Evolutionary conservation across 768 basidiomycete species (phyloP), one percentile per base, ranked within the genome.

Genomic region (Lactarius hatsudake): DNA sequence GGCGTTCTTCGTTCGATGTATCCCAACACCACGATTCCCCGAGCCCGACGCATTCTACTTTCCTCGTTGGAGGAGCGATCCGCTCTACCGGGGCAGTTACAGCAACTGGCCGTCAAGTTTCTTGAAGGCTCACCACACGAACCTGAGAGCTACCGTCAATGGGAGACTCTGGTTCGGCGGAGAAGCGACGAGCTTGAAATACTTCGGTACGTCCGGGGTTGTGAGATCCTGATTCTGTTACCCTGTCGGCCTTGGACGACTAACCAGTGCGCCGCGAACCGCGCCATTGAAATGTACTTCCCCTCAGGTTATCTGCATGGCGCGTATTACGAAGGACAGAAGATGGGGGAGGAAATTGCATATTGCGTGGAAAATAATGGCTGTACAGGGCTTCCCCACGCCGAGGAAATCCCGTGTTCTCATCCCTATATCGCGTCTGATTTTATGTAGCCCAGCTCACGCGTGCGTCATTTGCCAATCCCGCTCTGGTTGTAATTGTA

Each of bases 101-200:
- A 86, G 85, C 26, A 90, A 88, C 67, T 90, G 87, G 87, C 88
- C 87, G 0, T 80, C 89, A 0, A 80, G 85, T 3, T 88, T 87
- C 69, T 74, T 83, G 13, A 79, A 79, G 18, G 76, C 74, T 10
- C 85, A 87, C 61, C 79, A 84, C n/a, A 76, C 81, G 32, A 87
- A 88, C 71, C 71, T 88, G 57, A 79, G 83, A 64, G 84, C 85
- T 6, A 86, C 84, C 26, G 77, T 88, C 20, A 76, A 76, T 5
- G 68, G 75, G 42, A 77, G 79, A 10, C 77, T 89, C 20, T 88
- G 83, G 80, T 89, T 88, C 69, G 82, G 86, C 0, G 87, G 87
- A 4, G 87, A 89, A 73, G 86, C 82, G 9, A 87, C 83, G 13
- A 87, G 82, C 63, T 74, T 79, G 59, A 79, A 83, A 68, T 84